Conservation (phyloP, 805 yeast genomes). For the Zygoascus ofunaensis region DNA sequence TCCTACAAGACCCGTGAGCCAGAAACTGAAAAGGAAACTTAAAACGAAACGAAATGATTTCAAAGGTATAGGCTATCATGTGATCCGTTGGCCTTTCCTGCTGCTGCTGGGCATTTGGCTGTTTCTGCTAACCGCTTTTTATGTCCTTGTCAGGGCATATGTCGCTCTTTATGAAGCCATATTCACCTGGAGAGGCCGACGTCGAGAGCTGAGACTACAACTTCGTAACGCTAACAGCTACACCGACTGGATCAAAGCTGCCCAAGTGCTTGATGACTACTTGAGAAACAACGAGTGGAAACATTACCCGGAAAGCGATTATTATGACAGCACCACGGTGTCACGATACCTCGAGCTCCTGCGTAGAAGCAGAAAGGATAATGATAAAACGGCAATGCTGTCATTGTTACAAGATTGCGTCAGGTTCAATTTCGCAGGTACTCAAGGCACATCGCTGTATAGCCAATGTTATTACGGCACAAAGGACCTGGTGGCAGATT, state of each 20-base stretch:
- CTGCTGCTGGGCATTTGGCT: conserved; percentile 48
- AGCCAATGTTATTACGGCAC: conserved; percentile 73
- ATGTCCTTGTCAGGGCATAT: conserved; percentile 45
- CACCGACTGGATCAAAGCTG: conserved; percentile 54
- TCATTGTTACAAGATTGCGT: conserved; percentile 57
- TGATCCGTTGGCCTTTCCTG: conserved; percentile 61
- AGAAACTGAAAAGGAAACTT: conserved; percentile 2
- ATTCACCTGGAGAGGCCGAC: conserved; percentile 52
- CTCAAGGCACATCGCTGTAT: conserved; percentile 60
- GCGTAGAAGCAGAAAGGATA: conserved; percentile 24
- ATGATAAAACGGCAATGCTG: conserved; percentile 35
- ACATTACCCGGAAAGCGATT: conserved; percentile 47
- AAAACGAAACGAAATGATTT: conserved; percentile 9
- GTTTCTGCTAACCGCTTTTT: conserved; percentile 37
- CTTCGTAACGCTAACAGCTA: conserved; percentile 44
- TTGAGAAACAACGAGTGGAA: conserved; percentile 60
- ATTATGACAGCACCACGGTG: conserved; percentile 59
- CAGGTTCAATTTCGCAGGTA: conserved; percentile 69
- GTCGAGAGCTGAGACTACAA: conserved; percentile 40
- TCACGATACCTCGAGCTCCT: conserved; percentile 32
- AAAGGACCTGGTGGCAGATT: conserved; percentile 47
- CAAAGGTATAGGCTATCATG: conserved; percentile 34
- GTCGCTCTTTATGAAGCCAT: conserved; percentile 55
- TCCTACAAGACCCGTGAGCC: background rate
- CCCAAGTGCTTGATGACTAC: conserved; percentile 46